Conservation (phyloP, 768 basidiomycete species). For the Cyclocybe aegerita region DNA sequence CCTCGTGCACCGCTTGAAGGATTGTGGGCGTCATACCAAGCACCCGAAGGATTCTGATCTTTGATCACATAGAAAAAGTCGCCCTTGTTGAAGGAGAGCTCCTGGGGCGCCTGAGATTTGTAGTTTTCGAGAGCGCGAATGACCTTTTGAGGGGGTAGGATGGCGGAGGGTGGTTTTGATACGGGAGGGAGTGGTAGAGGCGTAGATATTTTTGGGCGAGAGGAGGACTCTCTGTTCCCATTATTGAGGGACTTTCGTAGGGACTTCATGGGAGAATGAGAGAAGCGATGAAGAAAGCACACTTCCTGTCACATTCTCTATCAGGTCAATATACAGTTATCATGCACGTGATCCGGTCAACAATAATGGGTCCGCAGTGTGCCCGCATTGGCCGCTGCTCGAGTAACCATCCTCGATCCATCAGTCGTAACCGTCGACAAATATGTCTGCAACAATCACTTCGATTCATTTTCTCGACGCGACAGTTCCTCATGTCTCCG, state of each 20-base stretch:
- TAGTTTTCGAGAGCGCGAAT: conserved; percentile 79
- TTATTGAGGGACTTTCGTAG: conserved; percentile 78
- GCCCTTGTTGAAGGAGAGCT: conserved; percentile 88
- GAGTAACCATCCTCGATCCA: conserved; percentile 1
- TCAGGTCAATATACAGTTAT: too few species aligned
- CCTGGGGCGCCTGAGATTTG: conserved; percentile 71
- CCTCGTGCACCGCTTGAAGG: conserved; percentile 90
- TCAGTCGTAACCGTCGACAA: not conserved
- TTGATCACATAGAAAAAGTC: conserved; percentile 97
- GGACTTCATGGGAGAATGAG: conserved; percentile 61
- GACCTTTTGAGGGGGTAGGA: conserved; percentile 90
- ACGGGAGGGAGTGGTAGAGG: conserved; percentile 65
- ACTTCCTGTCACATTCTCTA: not conserved
- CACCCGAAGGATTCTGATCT: conserved; percentile 55
- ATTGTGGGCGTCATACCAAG: conserved; percentile 95
- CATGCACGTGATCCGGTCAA: too few species aligned
- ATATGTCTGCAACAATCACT: not conserved
- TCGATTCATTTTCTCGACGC: too few species aligned
- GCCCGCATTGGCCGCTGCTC: not conserved
- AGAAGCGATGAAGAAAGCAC: conserved; percentile 10
- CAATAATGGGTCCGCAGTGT: too few species aligned
- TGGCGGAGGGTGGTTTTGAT: conserved; percentile 67
- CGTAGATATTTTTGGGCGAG: conserved; percentile 67
- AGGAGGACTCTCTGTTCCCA: conserved; percentile 54
- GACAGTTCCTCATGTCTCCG: too few species aligned